phyloP scores from a whole-genome alignment of 352 stramenopile genomes.

The Phytophthora quininea region DNA sequence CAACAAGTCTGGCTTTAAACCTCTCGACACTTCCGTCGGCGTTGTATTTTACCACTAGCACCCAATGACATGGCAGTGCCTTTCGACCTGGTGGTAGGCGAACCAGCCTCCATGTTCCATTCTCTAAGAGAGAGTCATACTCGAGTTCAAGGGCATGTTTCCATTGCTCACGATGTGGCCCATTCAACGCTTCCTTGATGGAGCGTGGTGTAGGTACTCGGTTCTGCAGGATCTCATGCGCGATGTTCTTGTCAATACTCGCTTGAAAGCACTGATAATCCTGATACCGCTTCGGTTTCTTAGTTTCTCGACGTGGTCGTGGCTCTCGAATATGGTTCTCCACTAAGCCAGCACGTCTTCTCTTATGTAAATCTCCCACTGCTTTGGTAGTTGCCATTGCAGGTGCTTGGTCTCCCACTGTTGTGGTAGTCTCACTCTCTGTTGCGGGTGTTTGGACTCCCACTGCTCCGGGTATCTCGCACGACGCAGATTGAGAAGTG shows the following conservation, averaged over 20 bases:
- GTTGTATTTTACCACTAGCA: constrained; percentile 8
- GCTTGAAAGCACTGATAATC: constrained; percentile 18
- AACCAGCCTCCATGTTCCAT: constrained; percentile 6
- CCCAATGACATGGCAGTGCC: constrained; percentile 4
- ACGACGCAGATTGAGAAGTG: not conserved
- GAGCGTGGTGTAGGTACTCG: not conserved
- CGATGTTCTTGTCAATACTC: constrained; percentile 8
- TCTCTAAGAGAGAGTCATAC: constrained; percentile 4
- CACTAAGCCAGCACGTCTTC: not conserved
- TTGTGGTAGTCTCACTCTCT: not conserved
- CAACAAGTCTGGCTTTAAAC: constrained; percentile 8
- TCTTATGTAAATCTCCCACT: constrained; percentile 2
- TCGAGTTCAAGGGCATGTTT: constrained; percentile 2
- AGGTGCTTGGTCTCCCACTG: not conserved
- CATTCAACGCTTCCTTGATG: not conserved
- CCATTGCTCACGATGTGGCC: constrained; percentile 3
- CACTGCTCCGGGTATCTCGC: not conserved
- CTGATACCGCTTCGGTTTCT: constrained; percentile 13
- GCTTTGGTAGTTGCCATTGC: not conserved
- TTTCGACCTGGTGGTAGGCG: not conserved
- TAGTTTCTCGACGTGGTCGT: constrained; percentile 6
- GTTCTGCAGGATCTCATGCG: constrained; percentile 12
- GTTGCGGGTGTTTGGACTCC: not conserved
- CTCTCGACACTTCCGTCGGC: constrained; percentile 6
- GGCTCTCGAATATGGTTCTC: not conserved